Evolutionary conservation across 2,329 filamentous ascomycete genomes (phyloP).

Genomic region (Diaporthe vexans): DNA sequence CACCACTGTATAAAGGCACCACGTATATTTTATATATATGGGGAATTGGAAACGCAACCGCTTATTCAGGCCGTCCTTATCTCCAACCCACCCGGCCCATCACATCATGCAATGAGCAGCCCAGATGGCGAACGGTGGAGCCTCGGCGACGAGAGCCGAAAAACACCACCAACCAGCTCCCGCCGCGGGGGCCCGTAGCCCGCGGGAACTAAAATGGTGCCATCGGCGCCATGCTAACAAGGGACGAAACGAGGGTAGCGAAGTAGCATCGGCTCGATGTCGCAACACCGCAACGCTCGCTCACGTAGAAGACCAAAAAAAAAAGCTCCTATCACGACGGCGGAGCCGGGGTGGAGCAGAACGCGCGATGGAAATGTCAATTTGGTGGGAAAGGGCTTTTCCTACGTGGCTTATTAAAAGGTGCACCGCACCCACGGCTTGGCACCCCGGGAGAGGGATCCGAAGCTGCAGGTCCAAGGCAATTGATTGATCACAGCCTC

Average conservation of each 20-base stretch:
- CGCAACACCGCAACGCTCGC: not conserved
- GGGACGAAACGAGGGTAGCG: not conserved
- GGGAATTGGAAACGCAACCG: too few relatives aligned
- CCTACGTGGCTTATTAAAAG: not conserved
- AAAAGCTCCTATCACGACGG: not conserved
- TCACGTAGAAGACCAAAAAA: not conserved
- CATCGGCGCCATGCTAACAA: slow-evolving; percentile 27
- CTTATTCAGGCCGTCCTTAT: too few relatives aligned
- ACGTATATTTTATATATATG: too few relatives aligned
- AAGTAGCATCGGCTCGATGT: slow-evolving; percentile 21
- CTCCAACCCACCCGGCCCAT: too few relatives aligned
- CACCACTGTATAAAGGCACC: too few relatives aligned
- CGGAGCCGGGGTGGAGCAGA: not conserved
- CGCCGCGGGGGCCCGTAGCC: not conserved
- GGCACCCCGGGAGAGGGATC: not conserved
- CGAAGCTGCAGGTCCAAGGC: not conserved
- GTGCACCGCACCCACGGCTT: not conserved
- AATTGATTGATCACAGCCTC: not conserved
- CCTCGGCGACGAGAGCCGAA: slow-evolving; percentile 4
- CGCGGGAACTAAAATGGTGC: slow-evolving; percentile 30
- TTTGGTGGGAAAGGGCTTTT: not conserved
- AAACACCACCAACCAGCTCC: slow-evolving; percentile 10
- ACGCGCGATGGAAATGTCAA: slow-evolving; percentile 9
- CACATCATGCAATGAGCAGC: slow-evolving; percentile 27
- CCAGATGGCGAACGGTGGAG: slow-evolving; percentile 30